A percentile compares a stretch with the other conserved stretches of the same genome.
phyloP scores from a whole-genome alignment of 140 eudicot species.

The Ambrosia hybrid region DNA sequence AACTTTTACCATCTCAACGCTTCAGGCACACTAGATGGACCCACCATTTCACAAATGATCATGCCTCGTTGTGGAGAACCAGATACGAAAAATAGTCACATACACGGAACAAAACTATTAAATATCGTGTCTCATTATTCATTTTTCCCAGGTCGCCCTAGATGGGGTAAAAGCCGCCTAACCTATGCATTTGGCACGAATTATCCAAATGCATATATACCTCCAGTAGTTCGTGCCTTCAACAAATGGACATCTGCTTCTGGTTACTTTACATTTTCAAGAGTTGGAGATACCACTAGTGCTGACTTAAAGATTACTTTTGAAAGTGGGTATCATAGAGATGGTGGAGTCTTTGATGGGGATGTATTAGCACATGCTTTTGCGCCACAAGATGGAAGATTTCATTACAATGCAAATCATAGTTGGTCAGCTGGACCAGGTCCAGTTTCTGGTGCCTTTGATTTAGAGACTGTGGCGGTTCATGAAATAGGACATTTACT shows the following conservation, averaged over 20 bases:
- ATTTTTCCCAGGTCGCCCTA: conserved; percentile 13
- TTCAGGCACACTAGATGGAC: conserved; percentile 31
- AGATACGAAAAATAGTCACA: neutral
- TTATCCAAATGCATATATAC: neutral
- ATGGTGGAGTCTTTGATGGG: conserved; percentile 31
- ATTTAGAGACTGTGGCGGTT: conserved; percentile 35
- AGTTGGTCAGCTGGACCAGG: conserved; percentile 27
- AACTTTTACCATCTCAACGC: conserved; percentile 22
- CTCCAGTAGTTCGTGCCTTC: conserved; percentile 25
- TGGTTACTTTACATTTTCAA: conserved; percentile 17
- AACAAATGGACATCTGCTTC: conserved; percentile 25
- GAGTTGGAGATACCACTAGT: neutral
- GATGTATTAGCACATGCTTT: conserved; percentile 30
- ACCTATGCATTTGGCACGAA: conserved; percentile 25
- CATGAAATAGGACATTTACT: conserved; percentile 46
- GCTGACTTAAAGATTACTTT: conserved; percentile 31
- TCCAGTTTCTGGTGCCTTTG: neutral
- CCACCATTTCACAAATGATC: conserved; percentile 29
- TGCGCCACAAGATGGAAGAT: conserved; percentile 37
- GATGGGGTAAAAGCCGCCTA: conserved; percentile 28
- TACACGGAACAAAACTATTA: neutral
- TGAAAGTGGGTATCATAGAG: conserved; percentile 22
- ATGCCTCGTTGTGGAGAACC: conserved; percentile 34
- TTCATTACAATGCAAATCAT: conserved; percentile 35
- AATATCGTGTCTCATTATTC: conserved; percentile 25